Conservation (phyloP, 2,329 filamentous ascomycete genomes). For the Amylocarpus encephaloides region DNA sequence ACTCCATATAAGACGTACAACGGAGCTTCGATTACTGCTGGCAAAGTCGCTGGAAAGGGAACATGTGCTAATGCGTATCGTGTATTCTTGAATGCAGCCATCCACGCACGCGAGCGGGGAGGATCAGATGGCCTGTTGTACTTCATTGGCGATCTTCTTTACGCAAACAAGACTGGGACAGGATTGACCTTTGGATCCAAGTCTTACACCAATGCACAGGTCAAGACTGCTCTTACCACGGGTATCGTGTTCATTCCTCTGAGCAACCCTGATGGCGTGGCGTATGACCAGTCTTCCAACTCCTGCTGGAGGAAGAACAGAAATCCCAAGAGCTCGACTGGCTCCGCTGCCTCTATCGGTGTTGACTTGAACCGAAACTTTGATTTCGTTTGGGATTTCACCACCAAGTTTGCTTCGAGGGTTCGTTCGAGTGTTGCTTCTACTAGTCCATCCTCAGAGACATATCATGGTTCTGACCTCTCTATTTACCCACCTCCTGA, state of each 20-base stretch:
- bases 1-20: slow-evolving; percentile 40
- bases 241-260: slow-evolving; percentile 49
- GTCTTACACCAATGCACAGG: slow-evolving; percentile 45
- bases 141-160: slow-evolving; percentile 51
- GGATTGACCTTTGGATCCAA: slow-evolving; percentile 47
- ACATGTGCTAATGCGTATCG: slow-evolving; percentile 39
- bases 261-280: slow-evolving; percentile 49
- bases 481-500: not conserved
- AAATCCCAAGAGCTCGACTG: slow-evolving; percentile 36
- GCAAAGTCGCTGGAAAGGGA: slow-evolving; percentile 39
- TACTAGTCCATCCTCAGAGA: slow-evolving; percentile 38
- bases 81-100: slow-evolving; percentile 46
- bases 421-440: slow-evolving; percentile 38
- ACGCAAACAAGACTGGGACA: slow-evolving; percentile 42
- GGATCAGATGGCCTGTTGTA: slow-evolving; percentile 50
- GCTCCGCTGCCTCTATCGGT: slow-evolving; percentile 34
- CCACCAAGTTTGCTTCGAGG: slow-evolving; percentile 35
- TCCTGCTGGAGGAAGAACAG: slow-evolving; percentile 52
- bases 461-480: slow-evolving; percentile 36
- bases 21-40: slow-evolving; percentile 34
- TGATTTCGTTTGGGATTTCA: slow-evolving; percentile 51
- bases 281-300: slow-evolving; percentile 44
- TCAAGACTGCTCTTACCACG: slow-evolving; percentile 43
- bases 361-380: slow-evolving; percentile 53
- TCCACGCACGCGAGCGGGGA: slow-evolving; percentile 54